Base-by-base conservation (phyloP, 768 basidiomycete species). In the Mycena haematopus region DNA sequence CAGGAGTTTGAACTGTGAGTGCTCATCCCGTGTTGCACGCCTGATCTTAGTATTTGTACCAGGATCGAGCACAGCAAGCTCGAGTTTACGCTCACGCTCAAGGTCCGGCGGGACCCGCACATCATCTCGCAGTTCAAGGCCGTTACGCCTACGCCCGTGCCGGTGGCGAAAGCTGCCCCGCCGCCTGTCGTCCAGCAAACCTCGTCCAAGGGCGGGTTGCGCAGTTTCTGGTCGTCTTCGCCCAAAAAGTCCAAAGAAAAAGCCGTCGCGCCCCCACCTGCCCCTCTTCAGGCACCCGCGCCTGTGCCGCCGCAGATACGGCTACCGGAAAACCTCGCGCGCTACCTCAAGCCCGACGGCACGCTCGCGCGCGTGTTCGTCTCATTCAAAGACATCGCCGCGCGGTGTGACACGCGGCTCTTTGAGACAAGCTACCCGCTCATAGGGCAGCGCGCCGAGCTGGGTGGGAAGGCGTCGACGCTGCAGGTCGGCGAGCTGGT, bases 51-150 rank as follows among this genome's bases (percentile, higher is more conserved):
- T 63, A 14, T 57, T 29, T 51, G 27, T 55, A 1, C 40, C 66
- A 94, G 93, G 33, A 93, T 95, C 65, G 94, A 95, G 70, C 93
- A 96, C 70, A 93, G 86, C 78, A 97, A 97, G 73, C 87, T 98
- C 57, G 95, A 97, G 72, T 97, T 99, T 77, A 94, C 94, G 3
- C 82, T 99, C 24, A 92, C 89, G 1, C 76, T 99, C 69, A 95
- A 95, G 72, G 80, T 98, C 69, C 88, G 91, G 49, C 86, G 89
- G 49, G 93, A 96, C 73, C 86, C 92, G 31, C 94, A 97, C 68
- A 89, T 97, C 67, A 78, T 87, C 47, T 78, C 89, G 2, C 92
- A 95, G 69, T 87, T 89, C 74, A 91, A 90, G 67, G 83, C 86
- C 3, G 78, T 88, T 52, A 73, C 76, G 17, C 81, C 85, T 22